Base-by-base conservation (phyloP, 2,329 filamentous ascomycete genomes). In the Cladosporium sp. region DNA sequence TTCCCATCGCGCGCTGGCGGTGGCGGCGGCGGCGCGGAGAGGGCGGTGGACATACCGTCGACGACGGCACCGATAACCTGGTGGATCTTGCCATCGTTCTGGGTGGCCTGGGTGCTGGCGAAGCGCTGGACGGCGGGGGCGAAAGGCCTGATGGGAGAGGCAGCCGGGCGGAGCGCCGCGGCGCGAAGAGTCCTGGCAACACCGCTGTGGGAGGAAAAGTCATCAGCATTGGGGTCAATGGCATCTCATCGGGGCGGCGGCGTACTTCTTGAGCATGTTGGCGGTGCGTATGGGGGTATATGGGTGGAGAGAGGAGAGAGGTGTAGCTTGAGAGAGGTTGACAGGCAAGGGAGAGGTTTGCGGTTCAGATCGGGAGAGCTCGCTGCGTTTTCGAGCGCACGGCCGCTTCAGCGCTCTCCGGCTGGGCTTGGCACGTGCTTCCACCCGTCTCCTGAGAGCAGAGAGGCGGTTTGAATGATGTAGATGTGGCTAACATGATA, bases 1-100 rank as follows among this genome's bases (percentile, higher is more conserved):
- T 63, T 63, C 36, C 34, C 47, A 42, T 40, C 40, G 55, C 55
- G 38, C 37, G 38, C 47, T 42, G 57, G 51, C 37, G 38, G 55
- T 19, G 51, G 58, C 22, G 55, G 59, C 38, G 50, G 42, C 45
- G 17, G 37, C 39, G 30, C 43, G 52, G 57, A 19, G 45, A 51
- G 20, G 40, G 47, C 40, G 19, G 34, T 37, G 47, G 59, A 84
- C 89, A 82, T 84, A 96, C 91, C 92, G 82, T 97, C 94, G 73
- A 97, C 94, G 77, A 97, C 92, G 83, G 94, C 93, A 89, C 94
- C 92, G 82, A 97, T 97, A 79, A 97, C 92, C 82, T 92, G 81
- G 76, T 85, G 81, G 74, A 86, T 82, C 79, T 84, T 87, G 74
- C 87, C 87, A 76, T 82, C 76, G 34, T 51, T 37, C 68, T 78